These are phyloP conservation scores for Curvularia verruculosa DNA, from an alignment of 2,329 filamentous ascomycete species.

Conservation along the genomic window DNA sequence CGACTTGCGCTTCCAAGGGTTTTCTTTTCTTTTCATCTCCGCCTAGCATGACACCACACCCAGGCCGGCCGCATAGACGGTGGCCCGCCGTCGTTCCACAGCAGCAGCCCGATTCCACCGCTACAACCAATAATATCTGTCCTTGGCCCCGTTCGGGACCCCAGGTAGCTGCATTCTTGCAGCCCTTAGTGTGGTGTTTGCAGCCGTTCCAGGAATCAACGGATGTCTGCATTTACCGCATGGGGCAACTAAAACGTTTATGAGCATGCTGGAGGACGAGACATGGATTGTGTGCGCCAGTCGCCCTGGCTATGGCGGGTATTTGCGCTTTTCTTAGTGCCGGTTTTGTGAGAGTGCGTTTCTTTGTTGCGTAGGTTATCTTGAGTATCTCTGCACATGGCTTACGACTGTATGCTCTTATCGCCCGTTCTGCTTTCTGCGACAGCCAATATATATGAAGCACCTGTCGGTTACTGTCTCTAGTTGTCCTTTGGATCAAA, in stretches of 20 bases:
- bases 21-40: conserved; percentile 1
- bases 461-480: too few species aligned
- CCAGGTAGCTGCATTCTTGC: conserved; percentile 19
- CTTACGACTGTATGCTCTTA: too few species aligned
- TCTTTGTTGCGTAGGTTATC: not conserved
- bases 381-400: not conserved
- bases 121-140: not conserved
- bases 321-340: not conserved
- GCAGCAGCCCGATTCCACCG: conserved; percentile 4
- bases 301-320: not conserved
- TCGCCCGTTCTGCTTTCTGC: too few species aligned
- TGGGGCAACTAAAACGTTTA: conserved; percentile 22
- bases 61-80: conserved; percentile 11
- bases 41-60: conserved; percentile 4
- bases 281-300: not conserved
- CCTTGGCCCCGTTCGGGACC: conserved; percentile 23
- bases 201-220: conserved; percentile 45
- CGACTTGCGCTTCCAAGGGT: conserved; percentile 4
- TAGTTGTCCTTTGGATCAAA: too few species aligned
- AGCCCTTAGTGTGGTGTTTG: conserved; percentile 35
- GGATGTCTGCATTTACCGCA: conserved; percentile 26
- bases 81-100: conserved; percentile 9
- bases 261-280: not conserved
- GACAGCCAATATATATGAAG: too few species aligned
- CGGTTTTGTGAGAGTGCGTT: not conserved